These are phyloP conservation scores for Auricularia heimuer DNA, from an alignment of 768 basidiomycete species.

Conservation along the genomic window DNA sequence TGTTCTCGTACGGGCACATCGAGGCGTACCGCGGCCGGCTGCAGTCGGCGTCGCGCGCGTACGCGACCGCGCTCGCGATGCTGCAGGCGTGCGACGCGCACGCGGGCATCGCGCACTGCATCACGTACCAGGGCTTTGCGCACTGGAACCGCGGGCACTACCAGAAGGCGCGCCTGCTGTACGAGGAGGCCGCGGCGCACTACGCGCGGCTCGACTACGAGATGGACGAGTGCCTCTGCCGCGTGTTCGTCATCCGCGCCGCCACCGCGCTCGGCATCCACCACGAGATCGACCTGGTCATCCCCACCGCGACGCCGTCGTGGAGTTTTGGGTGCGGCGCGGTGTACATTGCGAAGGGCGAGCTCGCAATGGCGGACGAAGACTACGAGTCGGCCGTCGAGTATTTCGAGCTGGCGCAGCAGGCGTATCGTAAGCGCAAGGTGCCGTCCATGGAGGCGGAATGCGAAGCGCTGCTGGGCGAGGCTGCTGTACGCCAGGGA, in stretches of 20 bases:
- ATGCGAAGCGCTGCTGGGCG: not conserved
- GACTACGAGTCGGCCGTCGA: not conserved
- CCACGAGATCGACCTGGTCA: not conserved
- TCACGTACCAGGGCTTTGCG: not conserved
- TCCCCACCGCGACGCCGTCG: not conserved
- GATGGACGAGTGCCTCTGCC: not conserved
- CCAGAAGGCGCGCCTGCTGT: not conserved
- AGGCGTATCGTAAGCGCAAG: not conserved
- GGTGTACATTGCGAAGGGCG: not conserved
- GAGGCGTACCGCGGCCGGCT: not conserved
- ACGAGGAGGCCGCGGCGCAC: not conserved
- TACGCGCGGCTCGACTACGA: not conserved
- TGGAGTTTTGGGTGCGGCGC: not conserved
- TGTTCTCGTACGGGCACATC: not conserved
- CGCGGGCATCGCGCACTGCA: not conserved
- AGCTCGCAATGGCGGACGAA: not conserved
- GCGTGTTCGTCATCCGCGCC: not conserved
- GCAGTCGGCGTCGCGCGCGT: not conserved
- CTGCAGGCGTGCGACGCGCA: not conserved
- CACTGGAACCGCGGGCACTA: not conserved
- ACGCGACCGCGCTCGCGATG: not conserved
- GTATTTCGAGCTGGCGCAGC: not conserved
- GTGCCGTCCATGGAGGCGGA: not conserved
- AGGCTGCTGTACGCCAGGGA: not conserved
- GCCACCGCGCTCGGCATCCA: not conserved